phyloP scores from a whole-genome alignment of 495 filamentous ascomycete species.

The Platismatia glauca region DNA sequence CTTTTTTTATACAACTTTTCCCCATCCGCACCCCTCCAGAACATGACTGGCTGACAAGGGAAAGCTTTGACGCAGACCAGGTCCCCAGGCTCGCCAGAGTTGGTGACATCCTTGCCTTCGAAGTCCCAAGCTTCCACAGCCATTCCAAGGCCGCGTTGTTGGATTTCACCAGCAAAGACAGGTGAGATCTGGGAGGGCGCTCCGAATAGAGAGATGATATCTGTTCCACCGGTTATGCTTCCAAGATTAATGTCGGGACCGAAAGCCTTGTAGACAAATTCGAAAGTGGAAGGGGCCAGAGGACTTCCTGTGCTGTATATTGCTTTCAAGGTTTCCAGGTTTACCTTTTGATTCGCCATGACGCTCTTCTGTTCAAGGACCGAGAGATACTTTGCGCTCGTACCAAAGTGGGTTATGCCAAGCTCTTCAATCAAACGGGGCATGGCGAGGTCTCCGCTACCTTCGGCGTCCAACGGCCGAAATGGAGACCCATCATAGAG shows the following conservation, averaged over 20 bases:
- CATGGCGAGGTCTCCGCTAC: slow-evolving; percentile 59
- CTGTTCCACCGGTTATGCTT: slow-evolving; percentile 82
- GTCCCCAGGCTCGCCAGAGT: slow-evolving; percentile 69
- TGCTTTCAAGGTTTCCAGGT: slow-evolving; percentile 52
- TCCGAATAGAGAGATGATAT: slow-evolving; percentile 91
- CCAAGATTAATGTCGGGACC: slow-evolving; percentile 69
- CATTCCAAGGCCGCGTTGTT: slow-evolving; percentile 87
- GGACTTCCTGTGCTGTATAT: slow-evolving; percentile 93
- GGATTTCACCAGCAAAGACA: slow-evolving; percentile 80
- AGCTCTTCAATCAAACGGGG: slow-evolving; percentile 59
- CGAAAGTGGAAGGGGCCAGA: slow-evolving; percentile 84
- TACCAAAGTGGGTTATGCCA: slow-evolving; percentile 82
- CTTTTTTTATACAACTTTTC: slow-evolving; percentile 63
- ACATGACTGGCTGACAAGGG: slow-evolving; percentile 80
- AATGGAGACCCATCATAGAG: slow-evolving; percentile 89
- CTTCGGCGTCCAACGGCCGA: slow-evolving; percentile 46
- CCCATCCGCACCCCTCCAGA: slow-evolving; percentile 75
- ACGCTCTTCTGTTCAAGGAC: slow-evolving; percentile 74
- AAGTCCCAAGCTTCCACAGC: slow-evolving; percentile 70
- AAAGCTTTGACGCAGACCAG: slow-evolving; percentile 82
- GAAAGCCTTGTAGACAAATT: slow-evolving; percentile 77
- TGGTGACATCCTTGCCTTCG: slow-evolving; percentile 41
- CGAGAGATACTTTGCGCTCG: slow-evolving; percentile 86
- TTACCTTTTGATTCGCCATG: slow-evolving; percentile 47
- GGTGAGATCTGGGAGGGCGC: slow-evolving; percentile 78